Conservation (phyloP, 306 rosid genomes). For the Inga oerstediana region DNA sequence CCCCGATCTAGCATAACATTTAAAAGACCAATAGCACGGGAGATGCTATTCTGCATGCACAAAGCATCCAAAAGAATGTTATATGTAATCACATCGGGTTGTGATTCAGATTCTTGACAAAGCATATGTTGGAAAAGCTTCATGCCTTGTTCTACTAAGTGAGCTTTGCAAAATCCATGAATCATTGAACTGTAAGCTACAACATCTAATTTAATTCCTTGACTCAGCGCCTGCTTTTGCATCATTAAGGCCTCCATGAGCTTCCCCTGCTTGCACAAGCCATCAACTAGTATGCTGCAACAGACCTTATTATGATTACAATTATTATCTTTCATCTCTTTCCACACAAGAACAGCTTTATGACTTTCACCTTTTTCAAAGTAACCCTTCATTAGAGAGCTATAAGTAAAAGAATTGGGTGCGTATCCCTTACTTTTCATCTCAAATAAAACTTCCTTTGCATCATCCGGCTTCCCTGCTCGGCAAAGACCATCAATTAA, state of each 20-base stretch:
- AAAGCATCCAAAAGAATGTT: constrained; percentile 77
- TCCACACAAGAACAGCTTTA: constrained; percentile 82
- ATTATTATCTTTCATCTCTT: constrained; percentile 57
- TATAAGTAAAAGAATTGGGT: constrained; percentile 77
- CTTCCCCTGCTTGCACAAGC: constrained; percentile 77
- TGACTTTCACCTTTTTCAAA: constrained; percentile 59
- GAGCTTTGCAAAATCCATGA: constrained; percentile 79
- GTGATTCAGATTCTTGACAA: constrained; percentile 59
- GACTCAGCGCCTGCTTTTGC: constrained; percentile 82
- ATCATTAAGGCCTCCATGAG: constrained; percentile 77
- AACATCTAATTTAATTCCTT: constrained; percentile 81
- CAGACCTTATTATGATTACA: constrained; percentile 57
- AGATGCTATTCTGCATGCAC: constrained; percentile 61
- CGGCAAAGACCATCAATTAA: constrained; percentile 86
- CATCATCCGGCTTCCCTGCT: constrained; percentile 74
- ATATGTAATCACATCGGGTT: constrained; percentile 80
- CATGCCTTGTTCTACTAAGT: constrained; percentile 74
- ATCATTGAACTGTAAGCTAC: constrained; percentile 95
- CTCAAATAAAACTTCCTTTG: constrained; percentile 57
- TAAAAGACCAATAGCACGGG: constrained; percentile 71
- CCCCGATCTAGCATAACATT: constrained; percentile 75
- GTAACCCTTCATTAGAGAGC: constrained; percentile 86
- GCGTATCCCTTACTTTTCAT: constrained; percentile 61
- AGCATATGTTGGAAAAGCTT: constrained; percentile 88
- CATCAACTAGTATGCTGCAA: constrained; percentile 78